A percentile compares a stretch with the other conserved stretches of the same genome.
These are phyloP conservation scores for Komagataella ulmi DNA, from an alignment of 805 yeast genomes.

Conservation along the genomic window DNA sequence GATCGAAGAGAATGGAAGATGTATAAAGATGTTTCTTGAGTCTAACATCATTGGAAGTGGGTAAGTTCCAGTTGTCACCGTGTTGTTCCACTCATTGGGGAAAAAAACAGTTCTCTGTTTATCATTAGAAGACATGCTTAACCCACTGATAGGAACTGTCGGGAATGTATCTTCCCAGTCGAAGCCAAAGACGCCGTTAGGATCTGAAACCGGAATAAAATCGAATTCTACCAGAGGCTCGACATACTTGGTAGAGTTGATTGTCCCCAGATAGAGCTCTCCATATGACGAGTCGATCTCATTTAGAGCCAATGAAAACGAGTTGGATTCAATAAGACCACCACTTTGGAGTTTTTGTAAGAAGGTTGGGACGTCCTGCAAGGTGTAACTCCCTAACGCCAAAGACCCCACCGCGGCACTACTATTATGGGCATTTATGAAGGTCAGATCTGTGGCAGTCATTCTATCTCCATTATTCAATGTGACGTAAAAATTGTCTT, in stretches of 20 bases:
- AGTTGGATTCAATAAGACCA: slow-evolving; percentile 17
- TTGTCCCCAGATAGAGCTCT: slow-evolving; percentile 41
- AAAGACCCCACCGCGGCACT: not conserved
- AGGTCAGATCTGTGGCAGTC: not conserved
- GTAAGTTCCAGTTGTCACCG: slow-evolving; percentile 20
- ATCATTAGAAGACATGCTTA: slow-evolving; percentile 23
- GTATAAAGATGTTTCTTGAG: slow-evolving; percentile 33
- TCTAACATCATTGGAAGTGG: slow-evolving; percentile 46
- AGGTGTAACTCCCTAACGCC: not conserved
- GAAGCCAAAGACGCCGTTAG: slow-evolving; percentile 11
- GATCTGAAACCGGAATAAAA: slow-evolving; percentile 27
- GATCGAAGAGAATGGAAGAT: slow-evolving; percentile 41
- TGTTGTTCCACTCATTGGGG: slow-evolving; percentile 21
- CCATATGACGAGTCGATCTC: slow-evolving; percentile 15
- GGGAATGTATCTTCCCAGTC: slow-evolving; percentile 12
- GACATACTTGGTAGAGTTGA: slow-evolving; percentile 29
- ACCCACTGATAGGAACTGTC: slow-evolving; percentile 30
- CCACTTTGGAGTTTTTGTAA: not conserved
- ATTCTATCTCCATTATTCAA: not conserved
- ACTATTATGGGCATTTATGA: not conserved
- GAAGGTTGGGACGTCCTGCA: not conserved
- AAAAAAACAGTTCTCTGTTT: slow-evolving; percentile 11
- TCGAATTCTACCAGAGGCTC: slow-evolving; percentile 38
- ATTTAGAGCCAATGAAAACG: slow-evolving; percentile 31
- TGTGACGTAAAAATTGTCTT: not conserved